Conservation (phyloP, 768 basidiomycete species). For the Cubamyces lactineus region DNA sequence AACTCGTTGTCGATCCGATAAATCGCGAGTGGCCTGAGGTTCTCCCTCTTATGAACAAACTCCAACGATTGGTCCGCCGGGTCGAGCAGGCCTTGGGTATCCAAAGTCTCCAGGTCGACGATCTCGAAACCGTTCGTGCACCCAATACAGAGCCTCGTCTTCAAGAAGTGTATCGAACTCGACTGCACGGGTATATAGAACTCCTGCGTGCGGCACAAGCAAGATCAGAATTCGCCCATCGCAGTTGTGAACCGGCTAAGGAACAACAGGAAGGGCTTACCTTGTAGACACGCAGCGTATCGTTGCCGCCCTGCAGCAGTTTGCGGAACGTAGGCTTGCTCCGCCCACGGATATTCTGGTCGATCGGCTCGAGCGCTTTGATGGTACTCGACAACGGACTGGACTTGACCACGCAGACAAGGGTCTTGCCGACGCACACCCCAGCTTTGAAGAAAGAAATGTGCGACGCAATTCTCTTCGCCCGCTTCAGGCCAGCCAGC, state of each 20-base stretch:
- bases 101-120: slow-evolving; percentile 94
- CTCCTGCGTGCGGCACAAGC: slow-evolving; percentile 56
- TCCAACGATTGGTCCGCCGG: slow-evolving; percentile 90
- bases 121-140: slow-evolving; percentile 98
- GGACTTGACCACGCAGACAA: slow-evolving; percentile 97
- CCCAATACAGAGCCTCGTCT: slow-evolving; percentile 96
- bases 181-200: slow-evolving; percentile 99
- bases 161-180: slow-evolving; percentile 94
- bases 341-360: slow-evolving; percentile 77
- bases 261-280: slow-evolving; percentile 41
- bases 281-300: slow-evolving; percentile 90
- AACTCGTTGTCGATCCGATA: slow-evolving; percentile 98
- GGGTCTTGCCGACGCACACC: slow-evolving; percentile 83
- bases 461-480: slow-evolving; percentile 93
- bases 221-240: neutral
- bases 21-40: slow-evolving; percentile 89
- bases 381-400: slow-evolving; percentile 95
- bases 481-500: slow-evolving; percentile 87
- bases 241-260: too few relatives aligned
- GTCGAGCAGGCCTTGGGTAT: slow-evolving; percentile 95
- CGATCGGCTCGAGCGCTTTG: slow-evolving; percentile 96
- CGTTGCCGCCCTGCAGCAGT: slow-evolving; percentile 91
- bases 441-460: slow-evolving; percentile 99
- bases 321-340: slow-evolving; percentile 94
- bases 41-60: slow-evolving; percentile 87